phyloP scores from a whole-genome alignment of 495 filamentous ascomycete genomes.

The Podospora comata region DNA sequence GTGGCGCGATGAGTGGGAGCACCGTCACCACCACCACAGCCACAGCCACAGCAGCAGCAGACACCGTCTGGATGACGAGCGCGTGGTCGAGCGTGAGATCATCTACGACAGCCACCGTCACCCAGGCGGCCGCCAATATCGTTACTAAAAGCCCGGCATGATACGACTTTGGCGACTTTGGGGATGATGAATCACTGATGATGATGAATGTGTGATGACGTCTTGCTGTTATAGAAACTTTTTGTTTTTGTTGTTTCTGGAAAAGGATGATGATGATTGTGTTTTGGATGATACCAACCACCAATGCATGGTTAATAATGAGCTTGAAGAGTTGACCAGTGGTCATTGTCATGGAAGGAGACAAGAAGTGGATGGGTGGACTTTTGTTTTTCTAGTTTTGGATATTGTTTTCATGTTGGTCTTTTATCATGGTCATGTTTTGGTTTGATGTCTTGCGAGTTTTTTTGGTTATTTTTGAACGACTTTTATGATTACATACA shows the following conservation, averaged over 20 bases:
- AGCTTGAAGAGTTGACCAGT: constrained; percentile 10
- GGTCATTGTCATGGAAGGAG: neutral
- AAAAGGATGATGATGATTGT: neutral
- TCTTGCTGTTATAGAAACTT: constrained; percentile 7
- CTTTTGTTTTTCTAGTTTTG: neutral
- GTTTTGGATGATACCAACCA: constrained; percentile 5
- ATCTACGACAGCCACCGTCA: constrained; percentile 46
- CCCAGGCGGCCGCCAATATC: constrained; percentile 23
- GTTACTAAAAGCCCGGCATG: constrained; percentile 8
- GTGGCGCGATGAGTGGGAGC: constrained; percentile 61
- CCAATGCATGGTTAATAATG: neutral
- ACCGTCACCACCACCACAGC: constrained; percentile 42
- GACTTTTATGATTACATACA: constrained; percentile 1
- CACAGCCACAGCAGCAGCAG: constrained; percentile 33
- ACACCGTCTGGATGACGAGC: constrained; percentile 51
- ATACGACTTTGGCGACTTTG: constrained; percentile 7
- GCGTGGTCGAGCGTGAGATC: constrained; percentile 58
- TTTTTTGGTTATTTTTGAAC: constrained; percentile 1
- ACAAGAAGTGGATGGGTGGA: neutral
- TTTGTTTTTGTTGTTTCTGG: neutral
- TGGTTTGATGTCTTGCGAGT: neutral
- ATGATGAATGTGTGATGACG: constrained; percentile 8
- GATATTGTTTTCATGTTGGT: neutral
- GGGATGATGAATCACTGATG: constrained; percentile 2
- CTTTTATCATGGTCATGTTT: neutral